These are phyloP conservation scores for Fusarium miscanthi DNA, from an alignment of 2,329 filamentous ascomycete species.

Conservation along the genomic window DNA sequence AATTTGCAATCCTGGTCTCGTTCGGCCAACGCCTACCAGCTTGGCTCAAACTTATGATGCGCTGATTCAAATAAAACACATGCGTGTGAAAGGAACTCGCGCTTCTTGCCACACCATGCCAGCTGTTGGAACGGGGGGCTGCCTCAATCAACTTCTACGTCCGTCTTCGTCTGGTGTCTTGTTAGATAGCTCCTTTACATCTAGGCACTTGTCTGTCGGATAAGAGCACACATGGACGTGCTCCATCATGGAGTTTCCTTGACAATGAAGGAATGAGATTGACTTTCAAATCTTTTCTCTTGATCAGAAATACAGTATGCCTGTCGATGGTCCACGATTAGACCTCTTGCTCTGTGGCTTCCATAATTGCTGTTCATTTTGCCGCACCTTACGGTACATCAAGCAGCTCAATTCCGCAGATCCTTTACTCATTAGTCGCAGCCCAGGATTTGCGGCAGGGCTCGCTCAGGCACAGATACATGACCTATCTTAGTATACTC, in stretches of 20 bases:
- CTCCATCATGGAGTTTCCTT: slow-evolving; percentile 4
- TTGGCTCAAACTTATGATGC: neutral
- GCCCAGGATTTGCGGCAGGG: slow-evolving; percentile 19
- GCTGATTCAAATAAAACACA: neutral
- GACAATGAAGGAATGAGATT: slow-evolving; percentile 13
- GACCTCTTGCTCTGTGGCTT: neutral
- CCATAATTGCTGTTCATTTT: neutral
- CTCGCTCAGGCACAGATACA: slow-evolving; percentile 22
- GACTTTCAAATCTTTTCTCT: neutral
- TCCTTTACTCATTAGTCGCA: slow-evolving; percentile 4
- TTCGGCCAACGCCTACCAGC: neutral
- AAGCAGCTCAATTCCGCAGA: slow-evolving; percentile 24
- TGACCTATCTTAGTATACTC: neutral
- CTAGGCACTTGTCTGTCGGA: neutral
- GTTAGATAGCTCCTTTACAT: neutral
- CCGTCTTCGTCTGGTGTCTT: neutral
- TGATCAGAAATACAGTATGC: neutral
- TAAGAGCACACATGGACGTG: neutral
- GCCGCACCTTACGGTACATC: neutral
- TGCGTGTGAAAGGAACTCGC: neutral
- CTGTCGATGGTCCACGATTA: neutral
- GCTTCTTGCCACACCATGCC: neutral
- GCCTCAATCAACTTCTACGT: neutral
- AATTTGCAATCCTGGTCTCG: slow-evolving; percentile 19
- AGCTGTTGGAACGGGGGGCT: neutral